phyloP scores from a whole-genome alignment of 129 eudicot genomes.

The Chrysanthemum makinoi region DNA sequence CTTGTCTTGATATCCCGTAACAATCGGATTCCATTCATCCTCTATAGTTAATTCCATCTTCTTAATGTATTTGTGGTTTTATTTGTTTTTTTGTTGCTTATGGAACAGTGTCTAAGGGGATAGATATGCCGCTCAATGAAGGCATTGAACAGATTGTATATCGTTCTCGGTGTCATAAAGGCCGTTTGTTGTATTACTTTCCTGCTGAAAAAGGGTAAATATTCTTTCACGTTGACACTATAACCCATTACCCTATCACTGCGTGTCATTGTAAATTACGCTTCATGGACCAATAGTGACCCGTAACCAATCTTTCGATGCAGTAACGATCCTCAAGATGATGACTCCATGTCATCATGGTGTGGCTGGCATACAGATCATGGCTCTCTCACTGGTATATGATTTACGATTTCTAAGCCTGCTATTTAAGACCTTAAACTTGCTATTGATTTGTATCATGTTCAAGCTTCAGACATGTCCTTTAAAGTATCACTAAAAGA shows the following conservation, averaged over 20 bases:
- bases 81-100: slow-evolving; percentile 18
- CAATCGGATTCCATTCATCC: background rate
- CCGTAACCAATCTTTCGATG: slow-evolving; percentile 16
- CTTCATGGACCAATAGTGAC: background rate
- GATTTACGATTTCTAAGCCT: background rate
- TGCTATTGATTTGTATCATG: background rate
- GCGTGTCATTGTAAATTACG: background rate
- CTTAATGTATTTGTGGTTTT: background rate
- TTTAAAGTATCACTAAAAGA: background rate
- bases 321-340: slow-evolving; percentile 52
- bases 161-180: slow-evolving; percentile 95
- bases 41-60: slow-evolving; percentile 1
- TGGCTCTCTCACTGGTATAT: slow-evolving; percentile 91
- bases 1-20: background rate
- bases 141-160: slow-evolving; percentile 68
- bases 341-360: slow-evolving; percentile 83
- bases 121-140: slow-evolving; percentile 36
- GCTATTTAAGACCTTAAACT: background rate
- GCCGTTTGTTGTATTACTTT: slow-evolving; percentile 89
- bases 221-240: slow-evolving; percentile 6
- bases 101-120: slow-evolving; percentile 52
- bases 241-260: background rate
- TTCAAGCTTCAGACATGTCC: background rate
- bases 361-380: slow-evolving; percentile 99
- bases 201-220: slow-evolving; percentile 61